These are phyloP conservation scores for Collybiopsis luxurians DNA, from an alignment of 768 basidiomycete species.

Conservation along the genomic window DNA sequence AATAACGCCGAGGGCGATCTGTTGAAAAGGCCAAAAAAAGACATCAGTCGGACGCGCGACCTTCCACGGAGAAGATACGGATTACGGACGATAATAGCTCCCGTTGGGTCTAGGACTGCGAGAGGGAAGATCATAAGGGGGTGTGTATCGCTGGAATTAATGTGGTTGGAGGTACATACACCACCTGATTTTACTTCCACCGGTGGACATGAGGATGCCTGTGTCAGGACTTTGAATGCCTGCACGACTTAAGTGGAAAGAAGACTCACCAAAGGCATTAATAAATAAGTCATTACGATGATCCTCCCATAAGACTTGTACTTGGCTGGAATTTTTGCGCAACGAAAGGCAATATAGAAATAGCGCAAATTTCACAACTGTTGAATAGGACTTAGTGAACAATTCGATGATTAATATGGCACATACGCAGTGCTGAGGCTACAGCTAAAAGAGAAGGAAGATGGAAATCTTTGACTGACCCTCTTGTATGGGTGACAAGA, in stretches of 20 bases:
- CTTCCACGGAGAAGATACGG: conserved; percentile 1
- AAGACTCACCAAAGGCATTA: conserved; percentile 63
- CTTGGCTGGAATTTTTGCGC: conserved; percentile 83
- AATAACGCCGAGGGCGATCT: conserved; percentile 81
- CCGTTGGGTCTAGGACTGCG: conserved; percentile 74
- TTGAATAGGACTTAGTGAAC: conserved; percentile 1
- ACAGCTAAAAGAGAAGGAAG: conserved; percentile 84
- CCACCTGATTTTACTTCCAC: conserved; percentile 78
- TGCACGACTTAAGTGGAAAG: conserved; percentile 1
- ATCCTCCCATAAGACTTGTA: conserved; percentile 92
- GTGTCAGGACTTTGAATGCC: conserved; percentile 3
- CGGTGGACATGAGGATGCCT: conserved; percentile 83
- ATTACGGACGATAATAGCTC: conserved; percentile 65
- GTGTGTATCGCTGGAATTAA: not conserved
- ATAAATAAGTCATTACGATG: conserved; percentile 92
- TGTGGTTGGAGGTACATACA: conserved; percentile 38
- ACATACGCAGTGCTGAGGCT: conserved; percentile 71
- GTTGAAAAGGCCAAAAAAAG: conserved; percentile 7
- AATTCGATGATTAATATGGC: not conserved
- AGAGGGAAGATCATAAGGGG: conserved; percentile 12
- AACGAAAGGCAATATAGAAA: conserved; percentile 87
- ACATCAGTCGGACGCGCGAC: conserved; percentile 1
- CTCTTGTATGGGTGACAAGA: conserved; percentile 54
- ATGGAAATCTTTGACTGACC: conserved; percentile 63
- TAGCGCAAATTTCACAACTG: conserved; percentile 80